These are phyloP conservation scores for Entoloma clypeatum DNA, from an alignment of 1,284 basidiomycete species.

Conservation along the genomic window DNA sequence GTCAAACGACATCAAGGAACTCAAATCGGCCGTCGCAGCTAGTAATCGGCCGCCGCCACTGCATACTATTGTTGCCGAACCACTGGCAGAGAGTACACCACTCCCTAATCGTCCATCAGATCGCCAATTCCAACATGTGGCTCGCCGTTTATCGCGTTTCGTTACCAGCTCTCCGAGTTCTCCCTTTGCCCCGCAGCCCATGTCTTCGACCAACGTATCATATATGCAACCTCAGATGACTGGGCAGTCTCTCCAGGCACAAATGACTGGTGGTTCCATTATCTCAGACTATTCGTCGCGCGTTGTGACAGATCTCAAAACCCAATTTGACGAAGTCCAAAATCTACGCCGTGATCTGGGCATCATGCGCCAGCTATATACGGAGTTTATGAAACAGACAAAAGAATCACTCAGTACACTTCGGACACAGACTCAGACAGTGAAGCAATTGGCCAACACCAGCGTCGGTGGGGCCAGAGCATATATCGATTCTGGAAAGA, in stretches of 20 bases:
- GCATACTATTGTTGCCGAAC: conserved; percentile 46
- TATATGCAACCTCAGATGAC: conserved; percentile 59
- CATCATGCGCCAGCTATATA: conserved; percentile 90
- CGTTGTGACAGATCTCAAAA: conserved; percentile 79
- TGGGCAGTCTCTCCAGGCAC: conserved; percentile 63
- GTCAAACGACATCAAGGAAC: conserved; percentile 90
- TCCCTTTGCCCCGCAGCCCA: conserved; percentile 22
- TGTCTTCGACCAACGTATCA: conserved; percentile 27
- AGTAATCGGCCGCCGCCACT: conserved; percentile 42
- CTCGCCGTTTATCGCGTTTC: conserved; percentile 65
- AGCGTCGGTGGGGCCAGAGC: conserved; percentile 85
- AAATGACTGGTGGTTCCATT: conserved; percentile 69
- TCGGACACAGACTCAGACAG: conserved; percentile 79
- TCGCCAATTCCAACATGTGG: conserved; percentile 65
- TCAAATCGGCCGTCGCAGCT: conserved; percentile 63
- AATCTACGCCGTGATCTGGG: conserved; percentile 90
- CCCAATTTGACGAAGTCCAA: conserved; percentile 93
- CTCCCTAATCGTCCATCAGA: conserved; percentile 65
- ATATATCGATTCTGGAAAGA: conserved; percentile 90
- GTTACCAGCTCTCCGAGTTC: conserved; percentile 37
- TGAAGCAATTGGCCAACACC: conserved; percentile 80
- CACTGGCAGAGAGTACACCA: conserved; percentile 57
- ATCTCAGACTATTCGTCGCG: conserved; percentile 68
- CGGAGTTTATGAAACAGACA: conserved; percentile 88
- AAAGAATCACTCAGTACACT: conserved; percentile 79